Conservation (phyloP, 2,329 filamentous ascomycete species). For the Penicillium sp. region DNA sequence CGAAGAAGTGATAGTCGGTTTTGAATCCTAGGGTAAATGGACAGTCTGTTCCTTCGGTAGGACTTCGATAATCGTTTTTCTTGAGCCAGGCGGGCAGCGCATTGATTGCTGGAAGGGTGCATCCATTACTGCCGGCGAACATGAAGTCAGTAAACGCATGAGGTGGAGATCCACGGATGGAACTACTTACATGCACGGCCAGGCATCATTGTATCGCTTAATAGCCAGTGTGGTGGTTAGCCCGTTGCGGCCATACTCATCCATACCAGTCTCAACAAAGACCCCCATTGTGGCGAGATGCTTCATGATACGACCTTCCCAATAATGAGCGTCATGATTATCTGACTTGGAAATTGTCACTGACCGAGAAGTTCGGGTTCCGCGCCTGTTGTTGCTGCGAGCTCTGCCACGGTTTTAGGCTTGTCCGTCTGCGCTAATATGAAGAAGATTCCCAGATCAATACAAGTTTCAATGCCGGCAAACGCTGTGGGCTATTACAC, state of each 20-base stretch:
- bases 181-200: constrained; percentile 17
- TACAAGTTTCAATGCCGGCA: constrained; percentile 18
- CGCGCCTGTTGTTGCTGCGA: constrained; percentile 13
- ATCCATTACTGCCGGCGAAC: not conserved
- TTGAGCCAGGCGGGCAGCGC: constrained; percentile 11
- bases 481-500: constrained; percentile 12
- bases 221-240: constrained; percentile 13
- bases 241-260: constrained; percentile 16
- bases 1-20: constrained; percentile 8
- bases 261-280: constrained; percentile 17
- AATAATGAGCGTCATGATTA: not conserved
- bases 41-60: constrained; percentile 9
- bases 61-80: constrained; percentile 9
- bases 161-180: too few species aligned
- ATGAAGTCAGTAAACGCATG: not conserved
- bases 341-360: not conserved
- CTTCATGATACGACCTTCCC: constrained; percentile 18
- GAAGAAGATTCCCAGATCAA: constrained; percentile 19
- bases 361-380: constrained; percentile 17
- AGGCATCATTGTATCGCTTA: constrained; percentile 19
- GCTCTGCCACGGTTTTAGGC: constrained; percentile 16
- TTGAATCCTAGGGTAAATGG: constrained; percentile 9
- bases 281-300: constrained; percentile 20
- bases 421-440: constrained; percentile 8
- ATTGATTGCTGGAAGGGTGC: constrained; percentile 5